phyloP scores from a whole-genome alignment of 176 grass and related monocot genomes.

The Juncus inflexus region DNA sequence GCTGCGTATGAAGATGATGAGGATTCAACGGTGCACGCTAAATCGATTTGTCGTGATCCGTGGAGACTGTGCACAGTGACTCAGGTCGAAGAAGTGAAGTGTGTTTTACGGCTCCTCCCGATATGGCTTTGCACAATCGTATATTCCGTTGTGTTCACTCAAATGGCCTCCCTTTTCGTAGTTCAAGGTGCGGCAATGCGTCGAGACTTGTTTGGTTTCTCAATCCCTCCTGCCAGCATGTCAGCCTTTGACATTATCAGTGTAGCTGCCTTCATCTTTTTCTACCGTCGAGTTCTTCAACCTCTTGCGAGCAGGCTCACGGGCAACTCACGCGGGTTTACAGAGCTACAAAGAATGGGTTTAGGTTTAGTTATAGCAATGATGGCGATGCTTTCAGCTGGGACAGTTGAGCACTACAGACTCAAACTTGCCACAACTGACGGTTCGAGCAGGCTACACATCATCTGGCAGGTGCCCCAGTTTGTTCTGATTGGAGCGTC shows the following conservation, averaged over 20 bases:
- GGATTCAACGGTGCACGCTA: slow-evolving; percentile 15
- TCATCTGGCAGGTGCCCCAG: slow-evolving; percentile 90
- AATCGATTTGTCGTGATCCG: slow-evolving; percentile 31
- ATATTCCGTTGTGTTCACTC: slow-evolving; percentile 96
- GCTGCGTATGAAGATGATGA: slow-evolving; percentile 40
- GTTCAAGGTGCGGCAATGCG: slow-evolving; percentile 86
- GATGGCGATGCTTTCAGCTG: slow-evolving; percentile 69
- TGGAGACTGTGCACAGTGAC: slow-evolving; percentile 79
- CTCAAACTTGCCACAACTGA: slow-evolving; percentile 26
- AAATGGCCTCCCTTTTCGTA: slow-evolving; percentile 96
- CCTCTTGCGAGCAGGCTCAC: slow-evolving; percentile 44
- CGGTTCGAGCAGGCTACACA: slow-evolving; percentile 50
- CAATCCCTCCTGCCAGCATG: slow-evolving; percentile 77
- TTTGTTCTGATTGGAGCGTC: slow-evolving; percentile 75
- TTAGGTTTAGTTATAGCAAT: slow-evolving; percentile 63
- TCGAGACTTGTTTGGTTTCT: slow-evolving; percentile 48
- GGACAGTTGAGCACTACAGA: slow-evolving; percentile 64
- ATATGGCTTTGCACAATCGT: slow-evolving; percentile 98
- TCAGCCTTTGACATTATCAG: slow-evolving; percentile 83
- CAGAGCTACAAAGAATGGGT: slow-evolving; percentile 87
- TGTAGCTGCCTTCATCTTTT: slow-evolving; percentile 64
- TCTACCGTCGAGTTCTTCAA: slow-evolving; percentile 60
- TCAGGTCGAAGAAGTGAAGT: slow-evolving; percentile 94
- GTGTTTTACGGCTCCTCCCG: slow-evolving; percentile 70
- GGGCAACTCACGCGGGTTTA: slow-evolving; percentile 26